Evolutionary conservation across 2,329 filamentous ascomycete species (phyloP).

Genomic region (Fusarium tupiense): DNA sequence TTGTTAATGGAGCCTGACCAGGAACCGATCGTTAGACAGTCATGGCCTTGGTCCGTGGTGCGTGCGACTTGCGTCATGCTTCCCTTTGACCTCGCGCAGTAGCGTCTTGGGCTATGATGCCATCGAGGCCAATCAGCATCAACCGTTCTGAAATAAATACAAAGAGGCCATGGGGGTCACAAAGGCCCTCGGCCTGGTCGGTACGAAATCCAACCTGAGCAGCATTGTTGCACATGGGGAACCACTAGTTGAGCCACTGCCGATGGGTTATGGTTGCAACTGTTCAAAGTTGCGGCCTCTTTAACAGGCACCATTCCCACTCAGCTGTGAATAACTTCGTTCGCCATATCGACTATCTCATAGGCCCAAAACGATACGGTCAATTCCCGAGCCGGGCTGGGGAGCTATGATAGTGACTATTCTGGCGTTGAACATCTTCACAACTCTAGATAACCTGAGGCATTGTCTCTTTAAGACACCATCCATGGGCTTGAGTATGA

Average conservation of each 20-base stretch:
- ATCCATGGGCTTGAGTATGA: not conserved
- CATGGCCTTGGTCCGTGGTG: slow-evolving; percentile 20
- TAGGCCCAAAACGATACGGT: not conserved
- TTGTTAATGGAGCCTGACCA: slow-evolving; percentile 11
- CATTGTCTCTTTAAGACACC: slow-evolving; percentile 21
- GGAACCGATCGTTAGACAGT: slow-evolving; percentile 18
- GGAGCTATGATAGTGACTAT: not conserved
- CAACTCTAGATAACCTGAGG: slow-evolving; percentile 15
- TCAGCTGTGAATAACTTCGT: slow-evolving; percentile 2
- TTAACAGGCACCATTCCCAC: not conserved
- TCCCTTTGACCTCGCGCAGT: slow-evolving; percentile 20
- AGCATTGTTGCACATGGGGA: slow-evolving; percentile 20
- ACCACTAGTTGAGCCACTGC: slow-evolving; percentile 23
- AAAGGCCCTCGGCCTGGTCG: slow-evolving; percentile 21
- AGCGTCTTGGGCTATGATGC: slow-evolving; percentile 14
- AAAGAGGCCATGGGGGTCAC: not conserved
- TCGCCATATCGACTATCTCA: not conserved
- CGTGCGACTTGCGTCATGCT: slow-evolving; percentile 18
- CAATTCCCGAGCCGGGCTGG: not conserved
- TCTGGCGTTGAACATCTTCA: not conserved
- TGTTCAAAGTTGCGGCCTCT: not conserved
- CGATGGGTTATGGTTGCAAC: slow-evolving; percentile 9
- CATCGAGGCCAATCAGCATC: slow-evolving; percentile 15
- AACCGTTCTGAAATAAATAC: slow-evolving; percentile 1
- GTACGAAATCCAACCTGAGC: slow-evolving; percentile 23